Conservation (phyloP, 2,329 filamentous ascomycete genomes). For the Aspergillus quadricinctus region DNA sequence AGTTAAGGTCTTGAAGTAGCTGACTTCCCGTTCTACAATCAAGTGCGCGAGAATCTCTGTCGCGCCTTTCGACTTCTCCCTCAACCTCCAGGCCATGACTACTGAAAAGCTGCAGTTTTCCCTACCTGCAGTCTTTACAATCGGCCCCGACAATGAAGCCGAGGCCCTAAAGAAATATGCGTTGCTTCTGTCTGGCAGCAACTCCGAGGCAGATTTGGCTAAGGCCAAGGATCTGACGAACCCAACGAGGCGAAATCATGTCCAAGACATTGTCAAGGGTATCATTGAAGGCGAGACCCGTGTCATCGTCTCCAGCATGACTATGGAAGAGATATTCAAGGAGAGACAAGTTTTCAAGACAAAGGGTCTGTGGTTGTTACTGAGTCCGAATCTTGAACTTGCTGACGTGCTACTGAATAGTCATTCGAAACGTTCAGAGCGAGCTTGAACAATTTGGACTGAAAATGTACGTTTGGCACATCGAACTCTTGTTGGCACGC, state of each 20-base stretch:
- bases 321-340: conserved; percentile 87
- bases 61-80: conserved; percentile 66
- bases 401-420: conserved; percentile 23
- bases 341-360: conserved; percentile 73
- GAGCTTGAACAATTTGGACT: conserved; percentile 79
- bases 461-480: conserved; percentile 52
- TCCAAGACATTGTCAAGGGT: conserved; percentile 81
- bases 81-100: conserved; percentile 83
- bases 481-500: not conserved
- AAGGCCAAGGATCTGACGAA: conserved; percentile 36
- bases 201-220: conserved; percentile 36
- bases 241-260: conserved; percentile 56
- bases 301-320: conserved; percentile 79
- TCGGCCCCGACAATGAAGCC: conserved; percentile 69
- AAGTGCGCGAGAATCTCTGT: conserved; percentile 37
- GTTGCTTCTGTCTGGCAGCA: conserved; percentile 66
- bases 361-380: conserved; percentile 45
- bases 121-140: conserved; percentile 79
- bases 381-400: not conserved
- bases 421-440: conserved; percentile 69
- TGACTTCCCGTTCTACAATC: not conserved
- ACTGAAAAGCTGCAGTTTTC: conserved; percentile 81
- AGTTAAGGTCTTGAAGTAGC: not conserved
- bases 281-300: conserved; percentile 87
- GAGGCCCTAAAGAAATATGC: conserved; percentile 76